These are phyloP conservation scores for Kalaharituber pfeilii DNA, from an alignment of 2,329 filamentous ascomycete species.

Conservation along the genomic window DNA sequence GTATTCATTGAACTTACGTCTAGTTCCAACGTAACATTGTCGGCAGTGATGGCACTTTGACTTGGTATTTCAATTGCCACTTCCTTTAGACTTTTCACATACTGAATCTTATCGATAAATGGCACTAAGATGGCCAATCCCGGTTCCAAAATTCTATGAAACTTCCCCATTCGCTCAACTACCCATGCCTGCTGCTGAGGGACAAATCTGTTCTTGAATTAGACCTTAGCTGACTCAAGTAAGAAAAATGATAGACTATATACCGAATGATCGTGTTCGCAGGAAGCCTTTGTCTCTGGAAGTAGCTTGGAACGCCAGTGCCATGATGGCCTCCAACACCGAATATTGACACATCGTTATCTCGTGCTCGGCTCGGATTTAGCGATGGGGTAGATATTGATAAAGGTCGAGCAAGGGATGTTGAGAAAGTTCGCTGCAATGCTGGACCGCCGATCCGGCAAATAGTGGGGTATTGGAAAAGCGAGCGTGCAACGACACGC, in stretches of 20 bases:
- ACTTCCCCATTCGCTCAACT: conserved; percentile 98
- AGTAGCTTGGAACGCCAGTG: conserved; percentile 5
- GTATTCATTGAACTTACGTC: conserved; percentile 32
- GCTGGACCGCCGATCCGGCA: not conserved
- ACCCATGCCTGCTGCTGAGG: conserved; percentile 99
- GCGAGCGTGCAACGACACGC: not conserved
- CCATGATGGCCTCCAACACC: not conserved
- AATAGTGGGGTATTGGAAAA: not conserved
- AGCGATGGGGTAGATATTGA: not conserved
- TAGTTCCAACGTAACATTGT: conserved; percentile 92
- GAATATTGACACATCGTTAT: not conserved
- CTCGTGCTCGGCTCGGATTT: not conserved
- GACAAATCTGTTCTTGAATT: conserved; percentile 43
- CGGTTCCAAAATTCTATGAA: conserved; percentile 79
- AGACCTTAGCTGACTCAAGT: not conserved
- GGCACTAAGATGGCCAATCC: conserved; percentile 78
- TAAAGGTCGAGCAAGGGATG: not conserved
- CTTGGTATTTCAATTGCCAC: conserved; percentile 90
- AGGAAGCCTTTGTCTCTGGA: conserved; percentile 38
- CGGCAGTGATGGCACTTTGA: conserved; percentile 93
- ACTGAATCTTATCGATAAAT: conserved; percentile 87
- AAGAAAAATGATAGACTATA: conserved; percentile 1
- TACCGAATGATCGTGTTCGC: conserved; percentile 77
- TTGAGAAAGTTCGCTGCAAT: not conserved
- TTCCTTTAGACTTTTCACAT: conserved; percentile 96